These are phyloP conservation scores for Jatropha curcas DNA, from an alignment of 345 rosid genomes.

Conservation along the genomic window DNA sequence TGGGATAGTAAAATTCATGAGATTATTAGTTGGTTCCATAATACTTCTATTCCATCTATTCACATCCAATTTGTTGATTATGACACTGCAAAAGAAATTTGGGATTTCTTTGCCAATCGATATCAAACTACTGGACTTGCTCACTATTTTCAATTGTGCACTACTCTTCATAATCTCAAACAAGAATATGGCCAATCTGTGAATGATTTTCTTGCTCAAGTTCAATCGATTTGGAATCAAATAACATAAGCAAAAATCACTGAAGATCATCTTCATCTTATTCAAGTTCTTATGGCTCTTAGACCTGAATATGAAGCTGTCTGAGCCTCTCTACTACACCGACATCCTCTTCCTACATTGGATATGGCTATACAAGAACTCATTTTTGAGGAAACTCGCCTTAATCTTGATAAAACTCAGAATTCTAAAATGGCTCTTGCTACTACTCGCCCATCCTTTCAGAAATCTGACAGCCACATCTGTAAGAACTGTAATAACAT, in stretches of 20 bases:
- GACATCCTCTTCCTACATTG: too few species aligned
- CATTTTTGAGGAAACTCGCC: not conserved
- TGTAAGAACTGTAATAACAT: not conserved
- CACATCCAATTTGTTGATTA: not conserved
- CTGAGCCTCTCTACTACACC: not conserved
- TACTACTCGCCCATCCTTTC: not conserved
- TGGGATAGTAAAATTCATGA: not conserved
- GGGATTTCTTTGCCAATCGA: not conserved
- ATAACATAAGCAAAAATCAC: not conserved
- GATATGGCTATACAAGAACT: not conserved
- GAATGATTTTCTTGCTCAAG: not conserved
- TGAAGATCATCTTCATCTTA: not conserved
- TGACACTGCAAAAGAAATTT: not conserved
- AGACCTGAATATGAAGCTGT: not conserved
- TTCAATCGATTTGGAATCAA: too few species aligned
- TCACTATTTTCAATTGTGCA: not conserved
- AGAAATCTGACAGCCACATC: too few species aligned
- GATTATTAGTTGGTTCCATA: not conserved
- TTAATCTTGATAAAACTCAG: not conserved
- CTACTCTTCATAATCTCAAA: too few species aligned
- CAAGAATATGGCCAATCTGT: not conserved
- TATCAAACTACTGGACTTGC: not conserved
- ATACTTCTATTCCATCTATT: not conserved
- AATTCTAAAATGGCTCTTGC: not conserved
- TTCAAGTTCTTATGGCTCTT: not conserved